Evolutionary conservation across 2,329 filamentous ascomycete species (phyloP).

Genomic region (Pezicula radicicola): DNA sequence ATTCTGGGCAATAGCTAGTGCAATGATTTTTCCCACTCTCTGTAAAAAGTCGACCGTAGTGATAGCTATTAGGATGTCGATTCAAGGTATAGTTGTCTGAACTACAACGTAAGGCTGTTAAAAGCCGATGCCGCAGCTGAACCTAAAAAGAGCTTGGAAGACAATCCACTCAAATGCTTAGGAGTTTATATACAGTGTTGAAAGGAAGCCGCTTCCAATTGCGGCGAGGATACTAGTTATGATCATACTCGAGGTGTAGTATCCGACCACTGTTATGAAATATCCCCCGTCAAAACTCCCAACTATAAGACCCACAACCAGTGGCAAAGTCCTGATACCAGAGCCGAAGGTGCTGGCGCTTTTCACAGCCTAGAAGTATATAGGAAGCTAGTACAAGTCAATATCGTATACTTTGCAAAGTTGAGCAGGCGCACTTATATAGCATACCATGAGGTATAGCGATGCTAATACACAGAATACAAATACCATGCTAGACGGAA

Average conservation of each 20-base stretch:
- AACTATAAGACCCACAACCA: slow-evolving; percentile 29
- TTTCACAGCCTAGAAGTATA: slow-evolving; percentile 45
- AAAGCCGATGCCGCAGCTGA: slow-evolving; percentile 27
- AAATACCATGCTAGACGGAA: slow-evolving; percentile 29
- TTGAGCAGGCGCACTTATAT: slow-evolving; percentile 11
- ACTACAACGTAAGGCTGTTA: slow-evolving; percentile 25
- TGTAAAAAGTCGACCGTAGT: slow-evolving; percentile 33
- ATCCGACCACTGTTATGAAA: slow-evolving; percentile 25
- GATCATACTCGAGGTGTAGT: slow-evolving; percentile 23
- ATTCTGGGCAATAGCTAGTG: slow-evolving; percentile 26
- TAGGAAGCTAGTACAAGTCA: slow-evolving; percentile 39
- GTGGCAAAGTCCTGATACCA: slow-evolving; percentile 31
- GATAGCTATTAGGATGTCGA: slow-evolving; percentile 27
- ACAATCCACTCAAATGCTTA: slow-evolving; percentile 32
- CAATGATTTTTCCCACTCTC: slow-evolving; percentile 32
- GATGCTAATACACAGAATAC: slow-evolving; percentile 17
- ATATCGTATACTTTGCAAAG: slow-evolving; percentile 38
- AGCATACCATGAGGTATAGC: too few species aligned
- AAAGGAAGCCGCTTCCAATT: slow-evolving; percentile 38
- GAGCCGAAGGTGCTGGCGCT: slow-evolving; percentile 35
- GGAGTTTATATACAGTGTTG: slow-evolving; percentile 32
- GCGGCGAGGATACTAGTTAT: slow-evolving; percentile 23
- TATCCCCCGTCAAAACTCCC: slow-evolving; percentile 27
- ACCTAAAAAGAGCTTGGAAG: slow-evolving; percentile 24
- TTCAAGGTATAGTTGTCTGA: slow-evolving; percentile 18